Conservation (phyloP, 305 asterid species). For the Ajuga reptans region DNA sequence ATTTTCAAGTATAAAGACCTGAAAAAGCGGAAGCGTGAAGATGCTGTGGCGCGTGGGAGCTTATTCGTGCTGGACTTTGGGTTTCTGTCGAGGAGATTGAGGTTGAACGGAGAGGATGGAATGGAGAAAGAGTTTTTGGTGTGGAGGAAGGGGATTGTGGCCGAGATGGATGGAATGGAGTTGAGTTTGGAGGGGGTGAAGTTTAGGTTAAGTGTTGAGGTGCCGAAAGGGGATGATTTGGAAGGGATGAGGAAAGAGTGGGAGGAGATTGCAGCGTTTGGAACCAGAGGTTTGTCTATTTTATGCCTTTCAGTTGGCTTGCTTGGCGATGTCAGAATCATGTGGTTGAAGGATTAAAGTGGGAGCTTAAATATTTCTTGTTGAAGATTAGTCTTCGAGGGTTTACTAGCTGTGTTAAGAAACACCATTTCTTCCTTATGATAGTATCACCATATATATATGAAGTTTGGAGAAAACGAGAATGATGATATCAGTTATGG, state of each 20-base stretch:
- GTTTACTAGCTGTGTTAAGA: not conserved
- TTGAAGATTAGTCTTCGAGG: too few species aligned
- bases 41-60: slow-evolving; percentile 73
- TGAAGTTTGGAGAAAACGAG: not conserved
- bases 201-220: slow-evolving; percentile 53
- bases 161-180: slow-evolving; percentile 80
- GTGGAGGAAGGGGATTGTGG: slow-evolving; percentile 62
- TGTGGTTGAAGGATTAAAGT: not conserved
- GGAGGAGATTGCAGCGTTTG: slow-evolving; percentile 78
- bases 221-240: slow-evolving; percentile 62
- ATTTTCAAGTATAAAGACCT: slow-evolving; percentile 53
- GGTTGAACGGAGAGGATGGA: slow-evolving; percentile 34
- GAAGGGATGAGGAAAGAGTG: slow-evolving; percentile 69
- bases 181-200: slow-evolving; percentile 66
- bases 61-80: slow-evolving; percentile 61
- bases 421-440: not conserved
- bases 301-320: not conserved
- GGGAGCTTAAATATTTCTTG: slow-evolving; percentile 1
- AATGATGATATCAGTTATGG: not conserved
- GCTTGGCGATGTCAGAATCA: not conserved
- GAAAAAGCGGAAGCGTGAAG: slow-evolving; percentile 87
- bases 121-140: slow-evolving; percentile 47
- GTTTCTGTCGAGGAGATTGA: slow-evolving; percentile 39
- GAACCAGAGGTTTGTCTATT: slow-evolving; percentile 49
- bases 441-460: not conserved